These are phyloP conservation scores for Verruconis gallopava DNA, from an alignment of 2,329 filamentous ascomycete genomes.

Conservation along the genomic window DNA sequence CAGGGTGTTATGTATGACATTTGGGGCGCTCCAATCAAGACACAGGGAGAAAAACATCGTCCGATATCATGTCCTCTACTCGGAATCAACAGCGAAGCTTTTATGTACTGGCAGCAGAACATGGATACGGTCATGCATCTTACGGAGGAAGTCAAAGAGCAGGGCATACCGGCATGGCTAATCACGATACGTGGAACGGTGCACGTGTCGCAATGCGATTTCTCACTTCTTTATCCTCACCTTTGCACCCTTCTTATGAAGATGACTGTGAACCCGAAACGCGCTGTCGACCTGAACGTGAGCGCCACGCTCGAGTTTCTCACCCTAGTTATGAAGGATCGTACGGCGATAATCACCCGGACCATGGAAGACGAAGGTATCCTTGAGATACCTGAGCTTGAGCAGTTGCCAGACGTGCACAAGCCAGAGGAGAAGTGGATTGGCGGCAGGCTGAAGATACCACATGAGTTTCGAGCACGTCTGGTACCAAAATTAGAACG, in stretches of 20 bases:
- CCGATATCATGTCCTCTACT: constrained; percentile 43
- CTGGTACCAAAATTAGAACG: constrained; percentile 32
- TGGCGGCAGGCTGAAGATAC: constrained; percentile 43
- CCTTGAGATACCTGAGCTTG: constrained; percentile 31
- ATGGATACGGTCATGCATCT: constrained; percentile 45
- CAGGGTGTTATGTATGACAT: constrained; percentile 56
- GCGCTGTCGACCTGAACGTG: constrained; percentile 51
- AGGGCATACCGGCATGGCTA: constrained; percentile 29
- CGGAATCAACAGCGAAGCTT: constrained; percentile 53
- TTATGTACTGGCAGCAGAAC: constrained; percentile 57
- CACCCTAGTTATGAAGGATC: constrained; percentile 34
- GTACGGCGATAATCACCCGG: constrained; percentile 34
- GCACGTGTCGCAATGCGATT: constrained; percentile 54
- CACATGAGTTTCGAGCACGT: constrained; percentile 43
- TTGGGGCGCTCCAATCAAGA: constrained; percentile 42
- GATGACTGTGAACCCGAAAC: constrained; percentile 47
- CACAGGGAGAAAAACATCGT: constrained; percentile 31
- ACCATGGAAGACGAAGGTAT: constrained; percentile 43
- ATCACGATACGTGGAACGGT: constrained; percentile 44
- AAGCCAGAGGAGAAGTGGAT: constrained; percentile 46
- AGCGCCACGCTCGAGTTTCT: constrained; percentile 51
- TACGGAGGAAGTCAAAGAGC: constrained; percentile 37
- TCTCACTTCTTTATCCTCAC: constrained; percentile 49
- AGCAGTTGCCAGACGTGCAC: constrained; percentile 38
- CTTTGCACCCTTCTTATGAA: constrained; percentile 47